These are phyloP conservation scores for Phialophora expanda DNA, from an alignment of 2,329 filamentous ascomycete genomes.

Conservation along the genomic window DNA sequence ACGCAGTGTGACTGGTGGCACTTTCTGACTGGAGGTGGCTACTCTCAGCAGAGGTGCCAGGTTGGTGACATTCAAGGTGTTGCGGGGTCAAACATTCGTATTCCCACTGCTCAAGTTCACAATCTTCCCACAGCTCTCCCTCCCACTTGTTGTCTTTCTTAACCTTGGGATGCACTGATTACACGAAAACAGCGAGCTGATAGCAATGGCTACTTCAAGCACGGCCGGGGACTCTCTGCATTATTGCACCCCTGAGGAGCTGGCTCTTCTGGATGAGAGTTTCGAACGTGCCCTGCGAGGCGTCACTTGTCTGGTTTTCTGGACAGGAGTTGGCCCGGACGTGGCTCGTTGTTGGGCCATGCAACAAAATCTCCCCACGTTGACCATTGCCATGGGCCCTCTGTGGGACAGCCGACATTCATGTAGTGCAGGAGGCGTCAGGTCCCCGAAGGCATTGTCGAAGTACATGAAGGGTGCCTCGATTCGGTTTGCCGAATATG, in stretches of 20 bases:
- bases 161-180: no score
- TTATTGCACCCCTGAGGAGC: conserved; percentile 18
- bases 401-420: conserved; percentile 8
- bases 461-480: conserved; percentile 22
- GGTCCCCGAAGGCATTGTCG: conserved; percentile 3
- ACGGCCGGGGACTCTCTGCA: conserved; percentile 19
- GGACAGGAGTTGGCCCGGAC: conserved; percentile 40
- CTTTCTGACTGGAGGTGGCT: no score
- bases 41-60: no score
- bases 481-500: conserved; percentile 40
- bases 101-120: no score
- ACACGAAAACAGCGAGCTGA: not conserved
- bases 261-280: conserved; percentile 17
- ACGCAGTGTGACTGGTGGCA: no score
- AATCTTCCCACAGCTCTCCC: no score
- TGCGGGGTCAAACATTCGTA: no score
- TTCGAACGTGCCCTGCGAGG: conserved; percentile 20
- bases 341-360: conserved; percentile 36
- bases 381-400: conserved; percentile 19
- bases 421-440: conserved; percentile 1
- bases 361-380: conserved; percentile 6
- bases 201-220: conserved; percentile 4
- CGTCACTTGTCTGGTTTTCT: conserved; percentile 39
- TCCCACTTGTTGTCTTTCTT: no score
- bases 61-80: no score